Evolutionary conservation across 345 rosid species (phyloP).

Genomic region (Cardamine resedifolia): DNA sequence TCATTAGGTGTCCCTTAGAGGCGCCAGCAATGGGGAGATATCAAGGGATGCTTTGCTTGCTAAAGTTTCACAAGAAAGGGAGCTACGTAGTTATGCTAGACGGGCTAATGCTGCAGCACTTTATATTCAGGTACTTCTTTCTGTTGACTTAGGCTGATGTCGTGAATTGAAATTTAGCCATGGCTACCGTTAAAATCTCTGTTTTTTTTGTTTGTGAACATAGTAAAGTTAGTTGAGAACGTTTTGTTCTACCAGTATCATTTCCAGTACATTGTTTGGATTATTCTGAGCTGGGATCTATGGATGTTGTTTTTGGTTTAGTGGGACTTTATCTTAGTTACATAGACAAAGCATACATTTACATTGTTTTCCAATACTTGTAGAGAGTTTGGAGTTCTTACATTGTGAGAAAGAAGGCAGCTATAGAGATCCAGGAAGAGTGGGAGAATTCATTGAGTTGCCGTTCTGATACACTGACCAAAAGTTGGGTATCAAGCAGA

Average conservation of each 20-base stretch:
- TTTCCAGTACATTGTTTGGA: neutral
- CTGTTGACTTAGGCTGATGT: neutral
- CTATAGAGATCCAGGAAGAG: constrained; percentile 59
- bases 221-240: neutral
- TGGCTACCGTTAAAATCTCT: neutral
- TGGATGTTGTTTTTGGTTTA: constrained; percentile 7
- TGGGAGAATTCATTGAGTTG: constrained; percentile 55
- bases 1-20: constrained; percentile 85
- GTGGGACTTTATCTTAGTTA: neutral
- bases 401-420: constrained; percentile 53
- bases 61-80: constrained; percentile 79
- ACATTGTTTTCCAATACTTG: constrained; percentile 13
- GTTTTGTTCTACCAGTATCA: neutral
- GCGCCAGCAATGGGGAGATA: constrained; percentile 86
- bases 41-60: constrained; percentile 89
- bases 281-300: constrained; percentile 3
- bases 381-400: constrained; percentile 87
- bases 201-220: neutral
- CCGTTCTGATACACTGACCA: constrained; percentile 43
- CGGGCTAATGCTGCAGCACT: constrained; percentile 71
- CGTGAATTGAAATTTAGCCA: neutral
- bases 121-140: constrained; percentile 57
- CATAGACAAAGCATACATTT: constrained; percentile 1
- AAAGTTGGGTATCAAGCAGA: constrained; percentile 60
- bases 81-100: constrained; percentile 72